These are phyloP conservation scores for Stephania yunnanensis DNA, from an alignment of 164 flowering plant genomes.

Conservation along the genomic window DNA sequence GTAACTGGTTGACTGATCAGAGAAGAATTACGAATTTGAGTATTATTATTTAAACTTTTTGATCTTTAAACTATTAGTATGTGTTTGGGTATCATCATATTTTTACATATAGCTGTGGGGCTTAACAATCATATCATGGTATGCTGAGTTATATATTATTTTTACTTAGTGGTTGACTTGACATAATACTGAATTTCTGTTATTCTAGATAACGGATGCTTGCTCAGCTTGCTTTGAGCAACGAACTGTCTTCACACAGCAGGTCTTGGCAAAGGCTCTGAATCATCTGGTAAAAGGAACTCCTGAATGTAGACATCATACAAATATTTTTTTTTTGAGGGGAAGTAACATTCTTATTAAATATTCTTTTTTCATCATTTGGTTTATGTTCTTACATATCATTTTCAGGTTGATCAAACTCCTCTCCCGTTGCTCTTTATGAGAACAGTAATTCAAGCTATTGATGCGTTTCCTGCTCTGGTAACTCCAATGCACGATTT, in stretches of 20 bases:
- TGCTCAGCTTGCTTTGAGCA: slow-evolving; percentile 99
- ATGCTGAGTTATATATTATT: neutral
- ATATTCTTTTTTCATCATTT: neutral
- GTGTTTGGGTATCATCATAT: neutral
- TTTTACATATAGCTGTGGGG: neutral
- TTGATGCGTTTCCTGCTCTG: slow-evolving; percentile 90
- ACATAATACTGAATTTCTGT: neutral
- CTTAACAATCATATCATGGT: neutral
- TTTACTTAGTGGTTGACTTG: neutral
- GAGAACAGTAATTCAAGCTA: slow-evolving; percentile 98
- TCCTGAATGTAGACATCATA: neutral
- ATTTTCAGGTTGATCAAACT: slow-evolving; percentile 76
- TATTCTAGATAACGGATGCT: slow-evolving; percentile 81
- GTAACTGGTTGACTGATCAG: neutral
- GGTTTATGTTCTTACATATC: neutral
- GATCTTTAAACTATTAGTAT: neutral
- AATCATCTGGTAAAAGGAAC: slow-evolving; percentile 63
- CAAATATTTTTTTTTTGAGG: neutral
- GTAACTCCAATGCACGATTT: slow-evolving; percentile 29
- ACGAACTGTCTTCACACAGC: slow-evolving; percentile 94
- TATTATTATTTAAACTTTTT: neutral
- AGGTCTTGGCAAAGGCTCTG: slow-evolving; percentile 85
- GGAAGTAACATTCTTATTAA: too few relatives aligned
- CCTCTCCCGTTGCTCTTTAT: slow-evolving; percentile 89
- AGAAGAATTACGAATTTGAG: neutral